Percentiles rank a stretch among this genome's conserved stretches.
These are phyloP conservation scores for Allomyces macrogynus DNA, from an alignment of 192 early-diverging fungal species.

Conservation along the genomic window DNA sequence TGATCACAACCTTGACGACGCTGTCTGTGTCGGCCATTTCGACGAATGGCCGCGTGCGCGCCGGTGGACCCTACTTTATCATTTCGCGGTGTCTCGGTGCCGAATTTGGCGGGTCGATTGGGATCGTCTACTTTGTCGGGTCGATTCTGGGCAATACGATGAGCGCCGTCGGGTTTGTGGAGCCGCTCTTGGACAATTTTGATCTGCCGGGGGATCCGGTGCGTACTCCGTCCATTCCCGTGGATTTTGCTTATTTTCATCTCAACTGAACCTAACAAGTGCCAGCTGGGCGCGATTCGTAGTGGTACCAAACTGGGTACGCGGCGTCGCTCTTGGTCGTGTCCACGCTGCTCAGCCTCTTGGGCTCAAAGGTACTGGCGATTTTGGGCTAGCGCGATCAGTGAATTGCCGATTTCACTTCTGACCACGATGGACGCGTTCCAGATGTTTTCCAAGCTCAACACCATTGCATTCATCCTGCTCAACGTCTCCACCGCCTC, in stretches of 20 bases:
- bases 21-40: slow-evolving; percentile 46
- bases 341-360: slow-evolving; percentile 32
- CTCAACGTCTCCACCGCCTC: not conserved
- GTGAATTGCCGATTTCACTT: too few relatives aligned
- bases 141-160: slow-evolving; percentile 35
- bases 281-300: not conserved
- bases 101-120: slow-evolving; percentile 53
- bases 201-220: slow-evolving; percentile 9
- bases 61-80: slow-evolving; percentile 50
- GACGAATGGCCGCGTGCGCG: slow-evolving; percentile 40
- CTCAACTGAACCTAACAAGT: too few relatives aligned
- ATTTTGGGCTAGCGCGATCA: too few relatives aligned
- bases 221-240: too few relatives aligned
- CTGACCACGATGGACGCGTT: too few relatives aligned
- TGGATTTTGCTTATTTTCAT: too few relatives aligned
- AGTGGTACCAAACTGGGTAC: slow-evolving; percentile 30
- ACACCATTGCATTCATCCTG: not conserved
- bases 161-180: slow-evolving; percentile 43
- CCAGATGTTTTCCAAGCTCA: not conserved
- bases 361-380: slow-evolving; percentile 34
- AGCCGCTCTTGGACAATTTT: slow-evolving; percentile 41
- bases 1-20: slow-evolving; percentile 39
- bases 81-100: slow-evolving; percentile 42
- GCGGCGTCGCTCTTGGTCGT: slow-evolving; percentile 27
- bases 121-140: slow-evolving; percentile 38